Base-by-base conservation (phyloP, 306 rosid genomes). In the Vigna unguiculata region DNA sequence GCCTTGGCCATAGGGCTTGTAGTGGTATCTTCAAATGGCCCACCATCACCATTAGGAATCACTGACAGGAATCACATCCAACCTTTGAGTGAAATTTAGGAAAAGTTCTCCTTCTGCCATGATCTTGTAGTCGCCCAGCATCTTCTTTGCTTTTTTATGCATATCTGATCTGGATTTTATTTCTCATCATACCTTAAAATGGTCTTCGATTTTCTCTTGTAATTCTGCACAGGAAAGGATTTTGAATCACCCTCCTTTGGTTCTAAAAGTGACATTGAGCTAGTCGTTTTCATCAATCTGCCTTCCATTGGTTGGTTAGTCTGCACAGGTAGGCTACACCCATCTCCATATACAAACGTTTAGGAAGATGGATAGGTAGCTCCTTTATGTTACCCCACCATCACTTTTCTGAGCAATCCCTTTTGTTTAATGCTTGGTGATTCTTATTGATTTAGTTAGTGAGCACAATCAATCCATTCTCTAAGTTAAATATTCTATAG, bases 1-100 rank as follows among this genome's bases (percentile, higher is more conserved):
- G n/a, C 75, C 79, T 38, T 76, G 48, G 61, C 38, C 38, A 28
- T 15, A n/a, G 38, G 62, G 30, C 24, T 52, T 53, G n/a, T 76
- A 51, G 55, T 65, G 32, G 45, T 76, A 38, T 24, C 51, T 32
- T 17, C 25, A 20, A 49, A 48, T 48, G 72, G 62, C 62, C 60
- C 54, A 61, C 24, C 21, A 30, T 51, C 2, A 9, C 5, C 30
- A 55, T 55, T 17, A 41, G 22, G 24, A 55, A 38, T 55, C 32
- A 53, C 55, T 40, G 5, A 41, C 24, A 24, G 7, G 43, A 40
- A 40, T 71, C 8, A 8, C 25, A 12, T 43, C 48, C 63, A 19
- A 30, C 9, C 52, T 47, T 47, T 0, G 1, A 21, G 58, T 52
- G 5, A 52, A 19, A 17, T 17, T 19, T 51, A 19, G 24, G 9